phyloP scores from a whole-genome alignment of 345 rosid genomes.

The Sapria himalayana region DNA sequence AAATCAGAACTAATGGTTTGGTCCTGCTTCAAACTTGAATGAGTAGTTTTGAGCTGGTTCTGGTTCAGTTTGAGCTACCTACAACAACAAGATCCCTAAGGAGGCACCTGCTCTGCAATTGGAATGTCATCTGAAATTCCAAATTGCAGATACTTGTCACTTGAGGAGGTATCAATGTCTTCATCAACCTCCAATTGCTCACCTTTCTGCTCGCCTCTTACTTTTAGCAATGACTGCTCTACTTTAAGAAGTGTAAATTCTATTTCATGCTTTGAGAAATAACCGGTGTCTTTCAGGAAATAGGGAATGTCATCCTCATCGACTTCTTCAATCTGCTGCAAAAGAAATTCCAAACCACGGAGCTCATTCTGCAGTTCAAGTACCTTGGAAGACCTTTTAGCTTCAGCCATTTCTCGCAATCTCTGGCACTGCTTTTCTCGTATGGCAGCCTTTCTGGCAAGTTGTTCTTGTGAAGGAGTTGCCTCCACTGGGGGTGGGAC shows the following conservation, averaged over 20 bases:
- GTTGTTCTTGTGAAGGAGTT: slow-evolving; percentile 93
- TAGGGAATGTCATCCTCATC: slow-evolving; percentile 35
- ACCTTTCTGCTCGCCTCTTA: slow-evolving; percentile 60
- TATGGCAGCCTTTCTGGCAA: slow-evolving; percentile 87
- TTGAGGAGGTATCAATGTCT: slow-evolving; percentile 27
- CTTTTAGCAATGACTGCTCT: slow-evolving; percentile 53
- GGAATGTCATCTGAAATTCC: slow-evolving; percentile 56
- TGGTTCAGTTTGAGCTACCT: no score
- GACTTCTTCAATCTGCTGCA: slow-evolving; percentile 64
- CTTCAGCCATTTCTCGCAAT: slow-evolving; percentile 93
- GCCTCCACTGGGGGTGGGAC: slow-evolving; percentile 71
- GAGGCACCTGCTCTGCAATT: slow-evolving; percentile 63
- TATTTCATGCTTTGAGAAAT: slow-evolving; percentile 62
- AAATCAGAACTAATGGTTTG: no score
- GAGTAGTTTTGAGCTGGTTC: no score
- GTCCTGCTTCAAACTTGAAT: no score
- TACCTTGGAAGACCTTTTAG: slow-evolving; percentile 68
- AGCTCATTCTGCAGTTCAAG: slow-evolving; percentile 66
- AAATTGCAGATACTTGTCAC: slow-evolving; percentile 58
- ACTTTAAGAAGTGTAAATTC: slow-evolving; percentile 42
- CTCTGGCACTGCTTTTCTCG: slow-evolving; percentile 88
- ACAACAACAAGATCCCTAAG: no score
- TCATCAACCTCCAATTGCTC: slow-evolving; percentile 65
- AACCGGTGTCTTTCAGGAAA: slow-evolving; percentile 66
- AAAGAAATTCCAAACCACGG: slow-evolving; percentile 62